These are phyloP conservation scores for Venturia aucupariae DNA, from an alignment of 2,329 filamentous ascomycete species.

Conservation along the genomic window DNA sequence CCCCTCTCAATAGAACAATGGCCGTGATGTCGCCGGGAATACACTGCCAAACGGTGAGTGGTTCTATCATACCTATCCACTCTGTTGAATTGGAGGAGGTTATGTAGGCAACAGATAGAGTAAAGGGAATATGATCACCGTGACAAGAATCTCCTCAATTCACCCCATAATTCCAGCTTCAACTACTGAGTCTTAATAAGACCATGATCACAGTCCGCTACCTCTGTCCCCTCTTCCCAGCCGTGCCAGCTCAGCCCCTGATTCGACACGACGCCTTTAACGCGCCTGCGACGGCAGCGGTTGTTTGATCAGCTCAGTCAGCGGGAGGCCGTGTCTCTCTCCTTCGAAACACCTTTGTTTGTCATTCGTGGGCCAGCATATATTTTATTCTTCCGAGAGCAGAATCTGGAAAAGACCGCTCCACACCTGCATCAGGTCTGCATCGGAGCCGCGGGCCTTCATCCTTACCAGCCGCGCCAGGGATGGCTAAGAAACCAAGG, in stretches of 20 bases:
- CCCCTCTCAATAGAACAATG: neutral
- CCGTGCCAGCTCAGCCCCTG: neutral
- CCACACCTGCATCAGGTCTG: neutral
- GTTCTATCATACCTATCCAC: neutral
- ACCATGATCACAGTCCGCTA: neutral
- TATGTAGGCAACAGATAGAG: neutral
- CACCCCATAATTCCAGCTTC: neutral
- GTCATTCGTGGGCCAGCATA: neutral
- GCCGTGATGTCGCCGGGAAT: neutral
- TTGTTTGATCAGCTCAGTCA: neutral
- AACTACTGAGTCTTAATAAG: neutral
- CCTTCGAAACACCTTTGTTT: neutral
- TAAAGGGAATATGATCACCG: neutral
- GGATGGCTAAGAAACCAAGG: constrained; percentile 6
- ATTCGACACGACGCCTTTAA: neutral
- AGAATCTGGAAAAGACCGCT: neutral
- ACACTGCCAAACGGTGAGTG: neutral
- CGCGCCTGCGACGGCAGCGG: neutral
- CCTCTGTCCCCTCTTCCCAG: neutral
- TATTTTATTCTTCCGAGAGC: constrained; percentile 6
- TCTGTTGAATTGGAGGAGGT: neutral
- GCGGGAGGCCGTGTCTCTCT: neutral
- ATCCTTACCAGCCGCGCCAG: neutral
- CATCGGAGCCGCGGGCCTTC: neutral
- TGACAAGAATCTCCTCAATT: neutral